phyloP scores from a whole-genome alignment of 1,284 basidiomycete species.

The Earliella scabrosa region DNA sequence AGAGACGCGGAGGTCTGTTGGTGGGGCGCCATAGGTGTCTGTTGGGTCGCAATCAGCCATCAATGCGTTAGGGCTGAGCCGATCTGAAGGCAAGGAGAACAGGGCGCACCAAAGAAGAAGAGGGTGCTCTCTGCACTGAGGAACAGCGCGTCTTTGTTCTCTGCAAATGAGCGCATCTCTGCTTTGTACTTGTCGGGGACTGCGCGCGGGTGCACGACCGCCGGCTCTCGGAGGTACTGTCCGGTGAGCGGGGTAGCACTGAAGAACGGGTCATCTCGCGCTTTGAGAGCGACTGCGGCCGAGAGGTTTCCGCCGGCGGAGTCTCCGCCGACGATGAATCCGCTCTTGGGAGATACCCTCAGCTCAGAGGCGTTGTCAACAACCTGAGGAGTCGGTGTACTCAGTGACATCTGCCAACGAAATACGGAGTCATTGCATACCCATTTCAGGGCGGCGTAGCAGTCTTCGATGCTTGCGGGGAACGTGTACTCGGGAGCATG shows the following conservation, averaged over 20 bases:
- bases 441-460: constrained; percentile 3
- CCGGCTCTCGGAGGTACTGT: constrained; percentile 9
- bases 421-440: neutral
- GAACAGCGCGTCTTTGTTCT: neutral
- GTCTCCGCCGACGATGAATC: constrained; percentile 28
- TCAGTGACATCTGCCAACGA: neutral
- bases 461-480: constrained; percentile 2
- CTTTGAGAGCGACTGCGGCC: constrained; percentile 19
- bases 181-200: constrained; percentile 11
- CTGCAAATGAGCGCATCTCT: neutral
- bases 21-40: neutral
- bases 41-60: neutral
- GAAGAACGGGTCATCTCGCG: constrained; percentile 27
- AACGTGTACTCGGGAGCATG: constrained; percentile 1
- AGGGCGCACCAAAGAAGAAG: neutral
- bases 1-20: constrained; percentile 11
- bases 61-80: neutral
- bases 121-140: neutral
- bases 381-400: neutral
- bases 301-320: constrained; percentile 29
- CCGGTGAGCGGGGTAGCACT: constrained; percentile 7
- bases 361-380: neutral
- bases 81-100: neutral
- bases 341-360: constrained; percentile 10
- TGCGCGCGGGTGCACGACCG: constrained; percentile 8